A percentile compares a stretch with the other conserved stretches of the same genome.
These are phyloP conservation scores for Suhomyces taliae DNA, from an alignment of 1,139 yeast species.

Conservation along the genomic window DNA sequence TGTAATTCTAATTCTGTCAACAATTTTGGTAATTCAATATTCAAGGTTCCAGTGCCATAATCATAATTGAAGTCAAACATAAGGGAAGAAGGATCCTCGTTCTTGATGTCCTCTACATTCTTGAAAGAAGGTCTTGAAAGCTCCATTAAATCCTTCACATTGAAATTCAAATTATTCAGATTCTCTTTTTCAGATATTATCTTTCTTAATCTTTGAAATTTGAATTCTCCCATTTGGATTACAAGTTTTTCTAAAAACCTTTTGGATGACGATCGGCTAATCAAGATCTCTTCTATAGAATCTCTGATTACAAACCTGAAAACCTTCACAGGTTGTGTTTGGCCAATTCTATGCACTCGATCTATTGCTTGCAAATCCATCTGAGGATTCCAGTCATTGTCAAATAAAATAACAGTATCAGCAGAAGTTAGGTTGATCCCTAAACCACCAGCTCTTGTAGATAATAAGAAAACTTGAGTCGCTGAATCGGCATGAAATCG, in stretches of 20 bases:
- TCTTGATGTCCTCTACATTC: background rate
- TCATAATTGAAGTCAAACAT: background rate
- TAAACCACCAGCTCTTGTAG: constrained; percentile 93
- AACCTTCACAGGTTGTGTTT: constrained; percentile 75
- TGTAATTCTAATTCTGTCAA: constrained; percentile 44
- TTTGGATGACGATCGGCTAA: constrained; percentile 76
- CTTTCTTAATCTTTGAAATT: constrained; percentile 41
- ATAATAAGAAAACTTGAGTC: constrained; percentile 60
- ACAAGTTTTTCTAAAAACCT: constrained; percentile 78
- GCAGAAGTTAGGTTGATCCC: constrained; percentile 87
- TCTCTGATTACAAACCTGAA: constrained; percentile 73
- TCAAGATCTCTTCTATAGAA: constrained; percentile 79
- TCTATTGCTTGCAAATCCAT: constrained; percentile 96
- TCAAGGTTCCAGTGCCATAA: constrained; percentile 1
- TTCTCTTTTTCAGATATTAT: constrained; percentile 18
- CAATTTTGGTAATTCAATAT: constrained; percentile 2
- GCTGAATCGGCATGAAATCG: constrained; percentile 43
- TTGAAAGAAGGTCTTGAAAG: constrained; percentile 25
- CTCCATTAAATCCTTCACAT: constrained; percentile 30
- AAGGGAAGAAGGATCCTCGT: background rate
- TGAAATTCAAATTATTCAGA: constrained; percentile 13
- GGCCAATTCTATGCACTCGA: constrained; percentile 93
- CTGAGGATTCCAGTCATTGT: constrained; percentile 97
- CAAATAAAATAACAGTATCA: constrained; percentile 86
- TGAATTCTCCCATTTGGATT: constrained; percentile 81